Evolutionary conservation across 2,329 filamentous ascomycete genomes (phyloP).

Genomic region (Ceratocystiopsis brevicomis): DNA sequence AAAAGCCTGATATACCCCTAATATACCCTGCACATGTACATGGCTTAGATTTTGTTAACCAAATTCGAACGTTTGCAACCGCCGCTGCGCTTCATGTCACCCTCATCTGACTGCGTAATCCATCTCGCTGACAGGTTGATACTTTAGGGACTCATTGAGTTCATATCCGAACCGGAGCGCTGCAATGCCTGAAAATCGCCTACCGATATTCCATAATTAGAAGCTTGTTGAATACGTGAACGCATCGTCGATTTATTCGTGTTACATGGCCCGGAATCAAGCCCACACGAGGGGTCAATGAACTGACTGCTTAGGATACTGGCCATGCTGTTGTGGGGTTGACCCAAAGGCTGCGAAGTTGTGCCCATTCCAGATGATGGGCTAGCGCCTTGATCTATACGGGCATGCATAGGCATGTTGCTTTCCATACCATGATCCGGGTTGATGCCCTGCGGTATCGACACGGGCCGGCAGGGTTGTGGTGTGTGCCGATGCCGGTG

Average conservation of each 20-base stretch:
- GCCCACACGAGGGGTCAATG: too few relatives aligned
- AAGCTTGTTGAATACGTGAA: constrained; percentile 21
- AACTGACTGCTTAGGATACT: constrained; percentile 2
- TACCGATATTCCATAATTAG: constrained; percentile 12
- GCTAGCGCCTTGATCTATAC: constrained; percentile 6
- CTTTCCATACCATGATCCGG: constrained; percentile 14
- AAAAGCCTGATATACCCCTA: too few relatives aligned
- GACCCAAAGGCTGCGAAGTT: constrained; percentile 2
- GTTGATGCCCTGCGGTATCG: constrained; percentile 16
- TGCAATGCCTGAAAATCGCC: constrained; percentile 32
- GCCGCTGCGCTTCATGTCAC: too few relatives aligned
- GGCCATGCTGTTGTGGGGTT: background rate
- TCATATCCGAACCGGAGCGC: constrained; percentile 23
- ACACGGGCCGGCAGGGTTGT: constrained; percentile 12
- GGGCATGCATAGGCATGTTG: constrained; percentile 13
- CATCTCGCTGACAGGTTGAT: too few relatives aligned
- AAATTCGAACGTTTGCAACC: too few relatives aligned
- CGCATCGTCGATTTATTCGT: constrained; percentile 15
- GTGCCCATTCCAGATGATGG: constrained; percentile 1
- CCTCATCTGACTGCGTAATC: too few relatives aligned
- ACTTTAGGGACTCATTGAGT: constrained; percentile 10
- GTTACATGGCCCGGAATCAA: too few relatives aligned
- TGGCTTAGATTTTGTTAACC: too few relatives aligned
- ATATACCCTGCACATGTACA: too few relatives aligned
- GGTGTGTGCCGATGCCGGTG: constrained; percentile 11